Percentiles rank a stretch among this genome's conserved stretches.
These are phyloP conservation scores for Chlorella ohadii DNA, from an alignment of 139 green algal species.

Conservation along the genomic window DNA sequence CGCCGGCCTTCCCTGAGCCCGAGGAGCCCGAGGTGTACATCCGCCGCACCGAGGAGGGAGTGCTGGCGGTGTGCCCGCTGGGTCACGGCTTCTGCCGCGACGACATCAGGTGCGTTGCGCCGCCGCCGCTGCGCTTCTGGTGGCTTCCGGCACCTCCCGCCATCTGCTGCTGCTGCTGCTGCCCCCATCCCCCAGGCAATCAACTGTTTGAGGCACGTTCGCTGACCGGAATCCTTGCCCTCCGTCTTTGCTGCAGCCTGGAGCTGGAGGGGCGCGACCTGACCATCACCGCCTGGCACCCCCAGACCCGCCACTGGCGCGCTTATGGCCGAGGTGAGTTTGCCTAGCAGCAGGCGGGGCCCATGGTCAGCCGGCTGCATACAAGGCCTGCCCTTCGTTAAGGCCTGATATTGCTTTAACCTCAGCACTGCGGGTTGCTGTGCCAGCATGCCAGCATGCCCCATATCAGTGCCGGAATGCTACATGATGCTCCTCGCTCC, in stretches of 20 bases:
- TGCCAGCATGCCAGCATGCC: no score
- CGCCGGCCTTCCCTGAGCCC: slow-evolving; percentile 1
- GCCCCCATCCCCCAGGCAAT: no score
- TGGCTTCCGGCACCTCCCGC: background rate
- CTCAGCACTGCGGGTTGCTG: no score
- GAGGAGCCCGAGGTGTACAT: slow-evolving; percentile 20
- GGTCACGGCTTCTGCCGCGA: background rate
- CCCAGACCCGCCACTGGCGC: background rate
- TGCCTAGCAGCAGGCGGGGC: no score
- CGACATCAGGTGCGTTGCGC: slow-evolving; percentile 15
- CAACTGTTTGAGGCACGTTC: no score
- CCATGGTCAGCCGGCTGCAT: no score
- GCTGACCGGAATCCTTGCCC: no score
- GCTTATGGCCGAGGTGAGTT: background rate
- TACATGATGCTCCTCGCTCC: no score
- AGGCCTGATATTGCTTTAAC: no score
- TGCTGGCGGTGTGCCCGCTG: background rate
- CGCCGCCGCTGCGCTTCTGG: background rate
- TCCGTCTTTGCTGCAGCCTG: slow-evolving; percentile 23
- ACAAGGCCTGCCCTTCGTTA: no score
- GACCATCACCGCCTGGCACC: slow-evolving; percentile 23
- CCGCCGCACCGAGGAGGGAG: background rate
- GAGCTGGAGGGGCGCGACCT: background rate
- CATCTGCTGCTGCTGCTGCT: background rate
- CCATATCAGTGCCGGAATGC: no score